A percentile compares a stretch with the other conserved stretches of the same genome.
Evolutionary conservation across 73 alveolate genomes (phyloP).

Genomic region (Vitrella brassicaformis): DNA sequence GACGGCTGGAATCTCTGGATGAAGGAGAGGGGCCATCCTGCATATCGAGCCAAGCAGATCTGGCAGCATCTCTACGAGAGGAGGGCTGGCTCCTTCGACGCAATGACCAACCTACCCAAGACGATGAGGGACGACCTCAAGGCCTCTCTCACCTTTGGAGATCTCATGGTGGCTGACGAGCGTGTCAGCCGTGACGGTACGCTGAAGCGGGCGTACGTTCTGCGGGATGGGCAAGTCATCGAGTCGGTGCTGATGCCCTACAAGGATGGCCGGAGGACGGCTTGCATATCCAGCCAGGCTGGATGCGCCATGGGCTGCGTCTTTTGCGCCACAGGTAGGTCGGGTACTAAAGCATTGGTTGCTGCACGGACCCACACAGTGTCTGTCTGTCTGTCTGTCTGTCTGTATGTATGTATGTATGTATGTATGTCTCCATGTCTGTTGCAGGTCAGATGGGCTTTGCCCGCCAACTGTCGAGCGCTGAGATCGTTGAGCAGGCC

Average conservation of each 20-base stretch:
- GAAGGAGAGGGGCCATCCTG: neutral
- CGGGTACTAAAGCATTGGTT: constrained; percentile 12
- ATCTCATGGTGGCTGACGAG: neutral
- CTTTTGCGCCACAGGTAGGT: constrained; percentile 32
- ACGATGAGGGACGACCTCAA: neutral
- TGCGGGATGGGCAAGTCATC: constrained; percentile 16
- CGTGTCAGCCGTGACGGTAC: neutral
- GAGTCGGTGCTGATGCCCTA: constrained; percentile 38
- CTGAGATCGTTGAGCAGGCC: constrained; percentile 33
- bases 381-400: neutral
- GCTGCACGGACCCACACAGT: neutral
- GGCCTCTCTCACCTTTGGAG: neutral
- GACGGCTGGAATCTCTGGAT: no score
- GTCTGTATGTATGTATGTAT: neutral
- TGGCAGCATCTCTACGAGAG: neutral
- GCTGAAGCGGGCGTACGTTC: constrained; percentile 12
- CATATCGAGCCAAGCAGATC: neutral
- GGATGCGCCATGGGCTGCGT: constrained; percentile 38
- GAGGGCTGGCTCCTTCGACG: neutral
- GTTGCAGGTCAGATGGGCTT: neutral
- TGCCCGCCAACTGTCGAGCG: constrained; percentile 9
- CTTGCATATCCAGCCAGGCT: constrained; percentile 18
- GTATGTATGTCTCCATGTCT: neutral
- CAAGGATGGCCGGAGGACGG: constrained; percentile 2
- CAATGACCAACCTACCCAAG: neutral